Base-by-base conservation (phyloP, 108 stramenopile species). In the Skeletonema marinoi region DNA sequence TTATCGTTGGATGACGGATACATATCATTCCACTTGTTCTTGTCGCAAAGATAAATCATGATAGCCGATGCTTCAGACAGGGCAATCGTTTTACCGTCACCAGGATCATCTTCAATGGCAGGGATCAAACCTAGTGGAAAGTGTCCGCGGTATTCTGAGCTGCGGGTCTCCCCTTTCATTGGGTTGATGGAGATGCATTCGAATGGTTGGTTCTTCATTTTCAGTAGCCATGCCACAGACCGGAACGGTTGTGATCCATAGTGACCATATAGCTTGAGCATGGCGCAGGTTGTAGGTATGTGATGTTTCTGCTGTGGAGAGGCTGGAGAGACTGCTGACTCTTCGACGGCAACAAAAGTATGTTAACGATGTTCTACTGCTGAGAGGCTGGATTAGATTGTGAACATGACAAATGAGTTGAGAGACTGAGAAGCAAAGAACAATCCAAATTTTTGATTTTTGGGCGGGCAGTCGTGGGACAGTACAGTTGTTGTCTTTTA, bases 241-340 rank as follows among this genome's bases (percentile, higher is more conserved):
- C 71, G 32, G 3, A 65, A 42, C 25, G 71, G 71, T 17, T 73
- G 71, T 0, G 71, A 73, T 12, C 39, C 71, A 29, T 73, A 73
- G 64, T 73, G 71, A 7, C 71, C 71, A 33, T 73, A 73, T n/a
- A 73, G 71, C 19, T 32, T 65, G 41, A 73, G 65, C 71, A 73
- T 73, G 32, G 13, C 44, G 16, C 3, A n/a, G 16, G 44, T 46
- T 3, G 41, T 42, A 42, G 3, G 41, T 42, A 2, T 12, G 11
- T 36, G 6, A 25, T 25, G 25, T 25, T 25, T 25, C 25, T 25
- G 25, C 25, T 25, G 25, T 0, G 25, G 25, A 25, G 25, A 25
- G 25, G 25, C 25, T 25, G 25, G 25, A n/a, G n/a, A n/a, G n/a
- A n/a, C n/a, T n/a, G n/a, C n/a, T n/a, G n/a, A n/a, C n/a, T n/a